Conservation (phyloP, 371 early-diverging fungal species). For the Apophysomyces elegans region DNA sequence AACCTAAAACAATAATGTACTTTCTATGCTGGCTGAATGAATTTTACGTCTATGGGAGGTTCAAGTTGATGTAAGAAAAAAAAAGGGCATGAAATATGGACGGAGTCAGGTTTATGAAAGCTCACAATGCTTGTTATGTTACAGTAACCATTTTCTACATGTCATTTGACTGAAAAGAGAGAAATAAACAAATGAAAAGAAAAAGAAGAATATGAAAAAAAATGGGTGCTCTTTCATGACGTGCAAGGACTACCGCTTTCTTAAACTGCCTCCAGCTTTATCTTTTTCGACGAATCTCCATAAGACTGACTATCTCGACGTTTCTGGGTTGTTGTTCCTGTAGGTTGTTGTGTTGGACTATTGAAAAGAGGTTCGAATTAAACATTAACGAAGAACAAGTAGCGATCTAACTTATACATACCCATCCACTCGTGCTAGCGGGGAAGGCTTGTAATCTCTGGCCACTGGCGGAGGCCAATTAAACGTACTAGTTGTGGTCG, state of each 20-base stretch:
- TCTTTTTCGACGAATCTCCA: conserved; percentile 12
- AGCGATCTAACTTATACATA: neutral
- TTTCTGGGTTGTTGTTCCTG: conserved; percentile 14
- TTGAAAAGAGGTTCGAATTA: neutral
- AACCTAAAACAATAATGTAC: no score
- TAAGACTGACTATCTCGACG: conserved; percentile 15
- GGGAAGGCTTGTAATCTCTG: conserved; percentile 29
- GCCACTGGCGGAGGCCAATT: conserved; percentile 58
- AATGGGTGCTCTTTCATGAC: neutral
- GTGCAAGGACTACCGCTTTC: neutral
- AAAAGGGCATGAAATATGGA: no score
- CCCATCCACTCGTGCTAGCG: conserved; percentile 19
- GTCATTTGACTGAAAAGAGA: conserved; percentile 2
- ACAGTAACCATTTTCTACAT: conserved; percentile 10
- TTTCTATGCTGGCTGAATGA: neutral
- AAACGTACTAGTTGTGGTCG: conserved; percentile 57
- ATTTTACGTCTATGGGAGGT: neutral
- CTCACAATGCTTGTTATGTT: conserved; percentile 7
- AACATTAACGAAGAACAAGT: neutral
- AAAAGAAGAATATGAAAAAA: neutral
- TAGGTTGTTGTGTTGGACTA: neutral
- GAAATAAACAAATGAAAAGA: conserved; percentile 8
- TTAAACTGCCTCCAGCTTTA: conserved; percentile 16
- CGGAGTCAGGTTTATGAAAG: conserved; percentile 1
- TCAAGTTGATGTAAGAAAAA: neutral